Percentiles rank a stretch among this genome's conserved stretches.
phyloP scores from a whole-genome alignment of 139 green algal genomes.

The Micromonas pusilla region DNA sequence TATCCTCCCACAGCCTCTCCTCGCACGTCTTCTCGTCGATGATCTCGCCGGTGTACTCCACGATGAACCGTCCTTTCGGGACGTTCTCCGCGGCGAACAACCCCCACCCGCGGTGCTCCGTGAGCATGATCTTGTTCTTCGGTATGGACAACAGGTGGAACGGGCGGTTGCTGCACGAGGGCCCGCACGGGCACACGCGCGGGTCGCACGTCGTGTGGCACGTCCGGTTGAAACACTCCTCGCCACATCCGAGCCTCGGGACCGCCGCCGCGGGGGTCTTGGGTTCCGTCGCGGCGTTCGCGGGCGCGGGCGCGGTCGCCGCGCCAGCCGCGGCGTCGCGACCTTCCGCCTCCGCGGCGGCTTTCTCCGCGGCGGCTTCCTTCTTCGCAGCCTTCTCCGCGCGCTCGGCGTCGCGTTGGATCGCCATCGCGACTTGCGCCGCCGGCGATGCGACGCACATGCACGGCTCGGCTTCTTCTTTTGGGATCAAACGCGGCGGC shows the following conservation, averaged over 20 bases:
- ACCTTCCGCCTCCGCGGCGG: no score
- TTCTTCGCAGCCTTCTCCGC: neutral
- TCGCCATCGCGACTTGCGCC: neutral
- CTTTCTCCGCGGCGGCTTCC: neutral
- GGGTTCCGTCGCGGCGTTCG: neutral
- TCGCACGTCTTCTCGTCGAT: conserved; percentile 58
- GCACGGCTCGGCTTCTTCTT: conserved; percentile 4
- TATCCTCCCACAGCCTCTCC: conserved; percentile 49
- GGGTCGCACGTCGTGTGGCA: conserved; percentile 13
- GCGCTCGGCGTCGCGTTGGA: neutral
- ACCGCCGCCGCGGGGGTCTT: neutral
- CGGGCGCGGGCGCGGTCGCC: no score
- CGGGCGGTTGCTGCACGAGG: conserved; percentile 19
- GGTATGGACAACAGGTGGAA: conserved; percentile 1
- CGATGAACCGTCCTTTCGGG: conserved; percentile 73
- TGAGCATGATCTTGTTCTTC: conserved; percentile 15
- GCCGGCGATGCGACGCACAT: conserved; percentile 11
- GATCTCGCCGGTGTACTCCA: conserved; percentile 89
- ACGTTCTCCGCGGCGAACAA: conserved; percentile 41
- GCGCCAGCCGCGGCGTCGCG: no score
- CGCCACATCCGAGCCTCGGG: neutral
- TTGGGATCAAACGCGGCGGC: neutral
- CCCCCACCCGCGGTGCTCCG: conserved; percentile 30
- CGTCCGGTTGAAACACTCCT: conserved; percentile 23
- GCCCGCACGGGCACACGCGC: conserved; percentile 17